phyloP scores from a whole-genome alignment of 345 rosid genomes.

The Camelina hispida region DNA sequence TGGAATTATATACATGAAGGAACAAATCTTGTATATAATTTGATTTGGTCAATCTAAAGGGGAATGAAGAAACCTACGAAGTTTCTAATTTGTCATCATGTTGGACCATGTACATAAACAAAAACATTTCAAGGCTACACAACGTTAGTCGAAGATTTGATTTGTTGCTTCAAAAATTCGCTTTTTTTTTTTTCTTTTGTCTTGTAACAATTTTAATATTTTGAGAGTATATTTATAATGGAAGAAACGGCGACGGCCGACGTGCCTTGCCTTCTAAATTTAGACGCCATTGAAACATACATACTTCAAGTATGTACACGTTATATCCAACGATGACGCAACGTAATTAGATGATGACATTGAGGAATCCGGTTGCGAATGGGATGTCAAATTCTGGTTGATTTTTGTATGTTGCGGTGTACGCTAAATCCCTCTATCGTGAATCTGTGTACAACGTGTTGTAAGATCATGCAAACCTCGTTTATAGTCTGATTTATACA shows the following conservation, averaged over 20 bases:
- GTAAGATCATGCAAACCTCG: not conserved
- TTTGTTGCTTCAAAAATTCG: conserved; percentile 1
- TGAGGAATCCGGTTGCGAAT: not conserved
- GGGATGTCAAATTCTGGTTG: conserved; percentile 8
- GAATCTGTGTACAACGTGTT: not conserved
- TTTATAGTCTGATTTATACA: too few species aligned
- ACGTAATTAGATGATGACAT: conserved; percentile 32
- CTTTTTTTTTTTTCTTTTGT: not conserved
- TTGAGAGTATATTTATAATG: not conserved
- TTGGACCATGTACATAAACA: conserved; percentile 6
- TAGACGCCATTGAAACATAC: conserved; percentile 21
- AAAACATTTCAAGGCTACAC: not conserved
- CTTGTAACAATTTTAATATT: not conserved
- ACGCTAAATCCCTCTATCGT: conserved; percentile 22
- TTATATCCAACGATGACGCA: not conserved
- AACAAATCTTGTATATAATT: not conserved
- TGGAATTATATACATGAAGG: too few species aligned
- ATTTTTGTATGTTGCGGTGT: conserved; percentile 16
- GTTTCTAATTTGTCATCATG: not conserved
- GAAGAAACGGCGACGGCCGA: conserved; percentile 25
- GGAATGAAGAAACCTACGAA: not conserved
- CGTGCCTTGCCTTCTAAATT: not conserved
- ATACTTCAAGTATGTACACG: conserved; percentile 32
- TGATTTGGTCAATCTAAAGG: not conserved
- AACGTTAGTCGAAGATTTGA: not conserved